These are phyloP conservation scores for Cardamine occulta DNA, from an alignment of 345 rosid species.

Conservation along the genomic window DNA sequence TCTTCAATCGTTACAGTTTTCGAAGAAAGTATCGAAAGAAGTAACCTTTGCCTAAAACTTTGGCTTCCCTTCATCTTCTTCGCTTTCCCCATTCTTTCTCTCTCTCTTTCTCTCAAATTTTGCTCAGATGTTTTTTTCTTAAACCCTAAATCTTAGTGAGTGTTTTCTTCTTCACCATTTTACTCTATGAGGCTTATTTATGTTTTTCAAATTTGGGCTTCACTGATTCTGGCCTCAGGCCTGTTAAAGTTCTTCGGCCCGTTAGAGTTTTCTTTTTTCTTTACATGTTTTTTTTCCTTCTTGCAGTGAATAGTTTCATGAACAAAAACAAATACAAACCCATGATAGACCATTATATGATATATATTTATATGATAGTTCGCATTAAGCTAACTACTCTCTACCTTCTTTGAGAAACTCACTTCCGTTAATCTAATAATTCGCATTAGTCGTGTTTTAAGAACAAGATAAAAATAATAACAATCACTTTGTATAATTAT, in stretches of 20 bases:
- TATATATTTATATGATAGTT: too few species aligned
- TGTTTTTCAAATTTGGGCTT: background rate
- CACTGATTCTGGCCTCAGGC: background rate
- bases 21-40: slow-evolving; percentile 68
- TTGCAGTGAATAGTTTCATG: background rate
- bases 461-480: background rate
- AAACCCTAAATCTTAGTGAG: slow-evolving; percentile 34
- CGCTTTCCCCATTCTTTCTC: slow-evolving; percentile 58
- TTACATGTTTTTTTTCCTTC: background rate
- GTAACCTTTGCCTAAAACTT: slow-evolving; percentile 72
- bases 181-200: background rate
- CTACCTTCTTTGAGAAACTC: background rate
- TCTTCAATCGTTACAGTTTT: slow-evolving; percentile 66
- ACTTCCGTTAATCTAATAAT: background rate
- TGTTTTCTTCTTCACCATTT: background rate
- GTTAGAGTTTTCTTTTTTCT: background rate
- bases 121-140: slow-evolving; percentile 26
- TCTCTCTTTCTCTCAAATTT: background rate
- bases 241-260: background rate
- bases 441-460: background rate
- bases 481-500: background rate
- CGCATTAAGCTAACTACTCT: too few species aligned
- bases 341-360: background rate
- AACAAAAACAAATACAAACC: background rate
- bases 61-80: slow-evolving; percentile 74